These are phyloP conservation scores for Lathyrus oleraceus DNA, from an alignment of 306 rosid genomes.

Conservation along the genomic window DNA sequence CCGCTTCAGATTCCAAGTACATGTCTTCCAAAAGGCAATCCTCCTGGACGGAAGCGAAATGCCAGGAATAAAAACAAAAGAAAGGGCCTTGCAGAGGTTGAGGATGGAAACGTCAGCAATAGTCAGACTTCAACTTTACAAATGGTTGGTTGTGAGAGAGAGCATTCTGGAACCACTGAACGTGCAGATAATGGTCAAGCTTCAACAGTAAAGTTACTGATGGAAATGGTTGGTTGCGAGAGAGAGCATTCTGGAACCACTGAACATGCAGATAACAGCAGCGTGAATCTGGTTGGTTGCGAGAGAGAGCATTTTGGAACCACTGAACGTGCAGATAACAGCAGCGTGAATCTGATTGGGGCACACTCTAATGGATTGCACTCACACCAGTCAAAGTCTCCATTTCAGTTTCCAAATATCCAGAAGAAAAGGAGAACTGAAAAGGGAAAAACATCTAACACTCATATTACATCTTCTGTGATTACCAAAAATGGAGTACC, in stretches of 20 bases:
- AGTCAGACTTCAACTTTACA: constrained; percentile 36
- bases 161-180: constrained; percentile 31
- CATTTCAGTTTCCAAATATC: constrained; percentile 49
- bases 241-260: constrained; percentile 37
- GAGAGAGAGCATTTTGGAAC: constrained; percentile 40
- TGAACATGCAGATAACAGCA: constrained; percentile 35
- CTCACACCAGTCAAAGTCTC: constrained; percentile 36
- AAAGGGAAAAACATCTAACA: constrained; percentile 39
- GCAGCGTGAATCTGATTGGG: constrained; percentile 44
- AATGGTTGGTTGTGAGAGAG: constrained; percentile 41
- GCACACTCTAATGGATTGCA: constrained; percentile 41
- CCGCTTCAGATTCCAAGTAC: constrained; percentile 40
- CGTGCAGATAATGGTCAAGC: constrained; percentile 18
- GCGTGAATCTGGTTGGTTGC: constrained; percentile 44
- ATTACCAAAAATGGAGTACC: constrained; percentile 31
- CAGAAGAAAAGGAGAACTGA: constrained; percentile 54
- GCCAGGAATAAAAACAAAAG: constrained; percentile 32
- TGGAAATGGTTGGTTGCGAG: background rate
- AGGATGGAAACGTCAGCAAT: constrained; percentile 41
- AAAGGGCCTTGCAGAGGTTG: constrained; percentile 32
- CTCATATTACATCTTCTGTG: constrained; percentile 34
- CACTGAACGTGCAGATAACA: constrained; percentile 31
- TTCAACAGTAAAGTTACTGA: too few species aligned
- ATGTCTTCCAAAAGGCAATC: constrained; percentile 24
- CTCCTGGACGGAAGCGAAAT: constrained; percentile 27